Base-by-base conservation (phyloP, 257 asterid genomes). In the Cynanchum wilfordii region DNA sequence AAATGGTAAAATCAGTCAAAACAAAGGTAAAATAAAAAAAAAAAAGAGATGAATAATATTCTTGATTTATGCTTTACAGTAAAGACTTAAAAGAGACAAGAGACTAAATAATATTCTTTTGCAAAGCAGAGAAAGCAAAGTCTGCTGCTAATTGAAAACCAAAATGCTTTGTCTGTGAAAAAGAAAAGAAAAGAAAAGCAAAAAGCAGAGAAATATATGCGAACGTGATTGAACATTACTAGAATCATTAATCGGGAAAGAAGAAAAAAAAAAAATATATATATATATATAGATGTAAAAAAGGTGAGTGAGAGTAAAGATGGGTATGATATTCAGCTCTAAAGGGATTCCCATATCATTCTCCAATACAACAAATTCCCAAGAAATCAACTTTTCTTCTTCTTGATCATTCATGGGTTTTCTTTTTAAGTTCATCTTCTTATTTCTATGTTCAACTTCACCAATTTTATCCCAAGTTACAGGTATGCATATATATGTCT, bases 391-490 rank as follows among this genome's bases (percentile, higher is more conserved):
- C 56, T 66, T 74, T 65, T 63, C 81, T 75, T 83, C 83, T 66
- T 83, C 83, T 66, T 73, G 74, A 52, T 83, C 86, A 75, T 76
- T 82, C 85, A 79, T 93, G 98, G 88, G 72, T 62, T 83, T 68
- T 71, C 60, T 71, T 74, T 70, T 80, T n/a, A 65, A 68, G 15
- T 67, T 82, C 52, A 36, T 74, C 68, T n/a, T 84, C 66, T 13
- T 86, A 52, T 75, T 82, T 70, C 80, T 82, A 57, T 79, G 80
- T 78, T 78, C 86, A 73, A 55, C 72, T 87, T 83, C 96, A 74
- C 52, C 92, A 70, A 50, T 86, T 70, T 40, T 79, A 10, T 84
- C 84, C 68, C 98, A 93, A 86, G 85, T 88, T 78, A 64, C 98
- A 82, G 95, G 98, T 92, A 78, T 85, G 85, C 72, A 38, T 38